These are phyloP conservation scores for Pichia kluyveri DNA, from an alignment of 805 yeast genomes.

Conservation along the genomic window DNA sequence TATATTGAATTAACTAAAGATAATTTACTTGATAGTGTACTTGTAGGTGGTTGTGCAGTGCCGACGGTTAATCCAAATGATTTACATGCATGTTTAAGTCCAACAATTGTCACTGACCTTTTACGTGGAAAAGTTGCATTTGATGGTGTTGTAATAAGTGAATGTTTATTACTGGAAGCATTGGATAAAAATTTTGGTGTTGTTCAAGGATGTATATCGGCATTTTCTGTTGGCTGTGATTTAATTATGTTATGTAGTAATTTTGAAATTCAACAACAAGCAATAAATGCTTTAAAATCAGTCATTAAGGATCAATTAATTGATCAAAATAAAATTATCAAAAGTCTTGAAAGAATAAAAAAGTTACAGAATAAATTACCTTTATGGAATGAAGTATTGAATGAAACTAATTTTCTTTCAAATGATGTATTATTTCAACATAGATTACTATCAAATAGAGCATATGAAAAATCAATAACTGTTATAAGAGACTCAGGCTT, in stretches of 20 bases:
- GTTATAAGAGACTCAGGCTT: constrained; percentile 45
- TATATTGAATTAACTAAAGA: constrained; percentile 38
- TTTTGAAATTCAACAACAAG: constrained; percentile 44
- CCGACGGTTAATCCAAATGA: constrained; percentile 54
- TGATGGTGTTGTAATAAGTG: constrained; percentile 49
- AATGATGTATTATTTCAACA: constrained; percentile 33
- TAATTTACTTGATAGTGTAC: constrained; percentile 41
- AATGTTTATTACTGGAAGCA: constrained; percentile 57
- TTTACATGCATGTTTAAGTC: constrained; percentile 54
- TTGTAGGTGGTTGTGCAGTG: constrained; percentile 58
- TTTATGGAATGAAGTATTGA: constrained; percentile 32
- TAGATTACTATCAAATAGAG: constrained; percentile 32
- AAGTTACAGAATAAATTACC: constrained; percentile 33
- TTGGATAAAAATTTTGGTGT: constrained; percentile 54
- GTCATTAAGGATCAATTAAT: constrained; percentile 29
- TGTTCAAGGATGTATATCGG: constrained; percentile 57
- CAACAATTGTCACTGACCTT: constrained; percentile 40
- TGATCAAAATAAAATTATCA: constrained; percentile 32
- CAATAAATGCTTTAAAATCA: constrained; percentile 32
- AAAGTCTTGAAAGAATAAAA: constrained; percentile 34
- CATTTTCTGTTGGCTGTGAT: constrained; percentile 59
- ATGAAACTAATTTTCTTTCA: constrained; percentile 26
- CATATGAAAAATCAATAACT: constrained; percentile 45
- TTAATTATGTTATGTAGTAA: constrained; percentile 55
- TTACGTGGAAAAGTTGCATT: constrained; percentile 42